A percentile compares a stretch with the other conserved stretches of the same genome.
phyloP scores from a whole-genome alignment of 176 grass and related monocot species.

The Typha latifolia region DNA sequence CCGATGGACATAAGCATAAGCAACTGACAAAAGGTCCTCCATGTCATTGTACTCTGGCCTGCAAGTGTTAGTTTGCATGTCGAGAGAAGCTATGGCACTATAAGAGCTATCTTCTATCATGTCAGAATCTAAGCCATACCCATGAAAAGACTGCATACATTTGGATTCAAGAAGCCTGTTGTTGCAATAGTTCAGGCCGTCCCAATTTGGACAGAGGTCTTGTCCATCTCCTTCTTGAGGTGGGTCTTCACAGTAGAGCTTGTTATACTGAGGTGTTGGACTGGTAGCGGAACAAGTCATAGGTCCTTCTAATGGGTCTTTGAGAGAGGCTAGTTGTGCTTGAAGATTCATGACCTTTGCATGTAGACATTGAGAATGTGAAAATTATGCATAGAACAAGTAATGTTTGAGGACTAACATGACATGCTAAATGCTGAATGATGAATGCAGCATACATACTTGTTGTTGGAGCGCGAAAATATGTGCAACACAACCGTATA shows the following conservation, averaged over 20 bases:
- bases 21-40: constrained; percentile 70
- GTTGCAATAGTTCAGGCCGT: too few species aligned
- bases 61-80: constrained; percentile 32
- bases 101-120: constrained; percentile 24
- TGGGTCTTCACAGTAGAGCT: constrained; percentile 17
- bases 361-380: neutral
- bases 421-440: too few species aligned
- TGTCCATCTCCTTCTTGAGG: constrained; percentile 19
- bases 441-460: constrained; percentile 24
- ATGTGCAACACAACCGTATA: constrained; percentile 92
- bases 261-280: constrained; percentile 8
- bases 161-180: neutral
- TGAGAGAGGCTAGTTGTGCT: constrained; percentile 74
- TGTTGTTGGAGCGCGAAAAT: constrained; percentile 97
- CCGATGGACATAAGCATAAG: constrained; percentile 60
- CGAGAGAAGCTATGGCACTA: constrained; percentile 10
- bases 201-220: too few species aligned
- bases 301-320: constrained; percentile 44
- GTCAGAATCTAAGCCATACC: constrained; percentile 6
- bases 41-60: constrained; percentile 58
- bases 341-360: constrained; percentile 80
- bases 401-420: too few species aligned
- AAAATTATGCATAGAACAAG: too few species aligned
- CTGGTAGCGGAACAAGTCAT: constrained; percentile 11
- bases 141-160: neutral